A percentile compares a stretch with the other conserved stretches of the same genome.
Evolutionary conservation across 2,329 filamentous ascomycete species (phyloP).

Genomic region (Pseudogymnoascus sp.): DNA sequence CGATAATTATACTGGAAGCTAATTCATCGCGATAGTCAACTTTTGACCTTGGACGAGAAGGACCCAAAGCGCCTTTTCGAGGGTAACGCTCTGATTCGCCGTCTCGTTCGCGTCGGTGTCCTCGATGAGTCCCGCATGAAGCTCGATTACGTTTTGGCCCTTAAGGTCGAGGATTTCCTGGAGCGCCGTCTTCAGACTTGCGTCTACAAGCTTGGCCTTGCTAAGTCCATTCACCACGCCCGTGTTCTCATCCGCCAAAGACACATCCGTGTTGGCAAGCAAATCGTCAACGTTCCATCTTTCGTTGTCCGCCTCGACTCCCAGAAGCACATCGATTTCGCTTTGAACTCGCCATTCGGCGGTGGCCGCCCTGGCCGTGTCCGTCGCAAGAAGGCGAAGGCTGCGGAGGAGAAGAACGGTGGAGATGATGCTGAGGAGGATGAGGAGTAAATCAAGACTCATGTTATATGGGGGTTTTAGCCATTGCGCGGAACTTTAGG

Average conservation of each 20-base stretch:
- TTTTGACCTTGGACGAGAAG: slow-evolving; percentile 99
- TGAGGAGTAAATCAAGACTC: slow-evolving; percentile 33
- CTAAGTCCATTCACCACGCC: slow-evolving; percentile 99
- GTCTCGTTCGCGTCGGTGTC: slow-evolving; percentile 98
- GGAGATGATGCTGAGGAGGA: slow-evolving; percentile 76
- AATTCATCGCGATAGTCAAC: slow-evolving; percentile 61
- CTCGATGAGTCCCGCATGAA: slow-evolving; percentile 99
- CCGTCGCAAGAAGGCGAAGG: slow-evolving; percentile 99
- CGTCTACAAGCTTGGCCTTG: slow-evolving; percentile 99
- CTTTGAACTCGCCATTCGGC: slow-evolving; percentile 94
- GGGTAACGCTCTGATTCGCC: slow-evolving; percentile 99
- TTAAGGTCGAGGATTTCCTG: slow-evolving; percentile 99
- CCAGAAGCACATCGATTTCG: slow-evolving; percentile 99
- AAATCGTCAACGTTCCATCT: slow-evolving; percentile 99
- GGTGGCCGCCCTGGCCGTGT: slow-evolving; percentile 96
- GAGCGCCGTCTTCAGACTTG: slow-evolving; percentile 99
- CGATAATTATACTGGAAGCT: slow-evolving; percentile 15
- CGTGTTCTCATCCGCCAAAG: slow-evolving; percentile 99
- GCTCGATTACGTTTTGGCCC: slow-evolving; percentile 99
- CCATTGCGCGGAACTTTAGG: slow-evolving; percentile 28
- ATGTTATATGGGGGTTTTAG: slow-evolving; percentile 16
- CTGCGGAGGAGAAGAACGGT: slow-evolving; percentile 76
- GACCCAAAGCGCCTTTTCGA: slow-evolving; percentile 99
- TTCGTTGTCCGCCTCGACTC: slow-evolving; percentile 99
- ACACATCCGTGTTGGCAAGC: slow-evolving; percentile 99